Evolutionary conservation across 495 filamentous ascomycete genomes (phyloP), one percentile per base, ranked within the genome.

Genomic region (Annulohypoxylon moriforme): DNA sequence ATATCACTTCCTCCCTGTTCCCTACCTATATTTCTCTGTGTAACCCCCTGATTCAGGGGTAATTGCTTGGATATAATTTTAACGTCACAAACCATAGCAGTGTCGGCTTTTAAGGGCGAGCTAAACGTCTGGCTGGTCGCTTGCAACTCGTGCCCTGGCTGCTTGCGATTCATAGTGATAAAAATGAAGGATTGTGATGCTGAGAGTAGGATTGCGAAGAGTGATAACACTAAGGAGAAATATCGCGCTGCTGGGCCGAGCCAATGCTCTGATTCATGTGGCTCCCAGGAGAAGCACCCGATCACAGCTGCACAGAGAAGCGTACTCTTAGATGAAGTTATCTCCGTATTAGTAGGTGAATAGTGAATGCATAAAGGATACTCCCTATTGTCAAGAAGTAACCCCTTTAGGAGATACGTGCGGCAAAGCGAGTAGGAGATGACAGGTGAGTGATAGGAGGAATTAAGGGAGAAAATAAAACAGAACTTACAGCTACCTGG

Each of bases 281-380:
- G 34, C 42, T n/a, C 62, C 77, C 76, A 79, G 16, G 77, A 78
- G 60, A 79, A 79, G 55, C 72, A 75, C 1, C 76, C 77, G 44
- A 79, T 79, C 0, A 71, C 68, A 1, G 76, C 76, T 9, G 74
- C 77, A 9, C 74, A 73, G 6, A 79, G 61, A 11, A 79, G 67
- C 7, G 76, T 71, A 34, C 65, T 46, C 75, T 77, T 16, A 22
- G 16, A 20, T 13, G n/a, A 8, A 61, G 27, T 29, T 29, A 6
- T 29, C 27, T n/a, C 24, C 33, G 42, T 56, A 14, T 42, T 18
- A 42, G 44, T 22, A 49, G 1, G 49, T n/a, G n/a, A 18, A 34
- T 4, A 11, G 38, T 4, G 11, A n/a, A 3, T 6, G 6, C 6
- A 6, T 6, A 6, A 29, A 2, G 27, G 6, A 29, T 29, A 6